phyloP scores from a whole-genome alignment of 805 yeast genomes.

The Yueomyces sp. region DNA sequence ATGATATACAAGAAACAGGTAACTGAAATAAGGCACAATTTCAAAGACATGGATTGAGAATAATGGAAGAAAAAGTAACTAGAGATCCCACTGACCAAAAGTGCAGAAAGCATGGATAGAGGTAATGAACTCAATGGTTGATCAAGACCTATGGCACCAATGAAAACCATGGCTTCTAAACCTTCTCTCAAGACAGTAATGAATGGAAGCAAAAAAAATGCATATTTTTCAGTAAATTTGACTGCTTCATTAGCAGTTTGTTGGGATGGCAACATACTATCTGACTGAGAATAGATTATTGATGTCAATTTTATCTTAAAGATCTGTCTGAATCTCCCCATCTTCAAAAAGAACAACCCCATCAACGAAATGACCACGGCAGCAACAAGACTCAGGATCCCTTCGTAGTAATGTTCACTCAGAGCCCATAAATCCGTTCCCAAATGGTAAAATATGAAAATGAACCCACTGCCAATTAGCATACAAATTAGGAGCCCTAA shows the following conservation, averaged over 20 bases:
- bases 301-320: slow-evolving; percentile 55
- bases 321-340: slow-evolving; percentile 70
- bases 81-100: slow-evolving; percentile 42
- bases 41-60: slow-evolving; percentile 68
- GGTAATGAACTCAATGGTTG: slow-evolving; percentile 57
- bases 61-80: slow-evolving; percentile 61
- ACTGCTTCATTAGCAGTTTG: slow-evolving; percentile 11
- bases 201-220: slow-evolving; percentile 67
- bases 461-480: slow-evolving; percentile 58
- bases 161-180: slow-evolving; percentile 78
- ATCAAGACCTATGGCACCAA: slow-evolving; percentile 77
- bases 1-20: slow-evolving; percentile 74
- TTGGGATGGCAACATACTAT: not conserved
- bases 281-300: slow-evolving; percentile 22
- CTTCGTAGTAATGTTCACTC: slow-evolving; percentile 86
- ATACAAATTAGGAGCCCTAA: slow-evolving; percentile 59
- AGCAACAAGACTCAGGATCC: slow-evolving; percentile 64
- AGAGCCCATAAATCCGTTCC: slow-evolving; percentile 81
- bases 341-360: slow-evolving; percentile 74
- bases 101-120: slow-evolving; percentile 46
- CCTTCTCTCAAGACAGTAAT: slow-evolving; percentile 84
- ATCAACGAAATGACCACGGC: slow-evolving; percentile 68
- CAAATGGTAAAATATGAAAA: slow-evolving; percentile 54
- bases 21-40: slow-evolving; percentile 57
- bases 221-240: slow-evolving; percentile 41